Evolutionary conservation across 176 grass and related monocot species (phyloP), one percentile per base, ranked within the genome.

Genomic region (Oryza meyeriana): DNA sequence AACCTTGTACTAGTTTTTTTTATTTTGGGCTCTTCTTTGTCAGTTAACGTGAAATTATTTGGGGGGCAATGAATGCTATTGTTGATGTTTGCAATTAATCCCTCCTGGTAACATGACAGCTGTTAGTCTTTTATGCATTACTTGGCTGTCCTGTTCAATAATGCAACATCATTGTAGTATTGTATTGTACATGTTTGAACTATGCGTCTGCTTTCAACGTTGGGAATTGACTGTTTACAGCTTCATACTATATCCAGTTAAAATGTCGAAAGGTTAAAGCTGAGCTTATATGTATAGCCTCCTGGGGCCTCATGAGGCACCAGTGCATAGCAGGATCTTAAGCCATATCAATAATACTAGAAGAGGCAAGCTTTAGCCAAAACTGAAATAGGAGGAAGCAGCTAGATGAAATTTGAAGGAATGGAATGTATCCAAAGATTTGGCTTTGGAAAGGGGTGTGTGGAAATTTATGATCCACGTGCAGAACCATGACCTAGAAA

Each of bases 161-260:
- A 82, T 30, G 31, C 4, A 72, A 62, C 68, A 44, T 20, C 80
- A 45, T 67, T 27, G n/a, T n/a, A n/a, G n/a, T n/a, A n/a, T n/a
- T n/a, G n/a, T n/a, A n/a, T n/a, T n/a, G 4, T 70, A 31, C 45
- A 79, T 77, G 22, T 20, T 55, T 69, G 31, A 65, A 25, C 14
- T 18, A 30, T 64, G 5, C 4, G 24, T 50, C 35, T 39, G 31
- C 30, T 8, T 25, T 52, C 42, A 16, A 66, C 11, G 33, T 57
- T 57, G 18, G 22, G 50, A 8, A 57, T 57, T 57, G 18, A n/a
- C 52, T 10, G 3, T 58, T 58, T 22, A 58, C 20, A 24, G 52
- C 50, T 55, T 22, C 50, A 55, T 22, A 22, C n/a, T 18, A 7
- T 10, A 24, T 58, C 18, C 22, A 9, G 52, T 24, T 22, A 58